Evolutionary conservation across 495 filamentous ascomycete genomes (phyloP).

Genomic region (Annulohypoxylon maeteangense): DNA sequence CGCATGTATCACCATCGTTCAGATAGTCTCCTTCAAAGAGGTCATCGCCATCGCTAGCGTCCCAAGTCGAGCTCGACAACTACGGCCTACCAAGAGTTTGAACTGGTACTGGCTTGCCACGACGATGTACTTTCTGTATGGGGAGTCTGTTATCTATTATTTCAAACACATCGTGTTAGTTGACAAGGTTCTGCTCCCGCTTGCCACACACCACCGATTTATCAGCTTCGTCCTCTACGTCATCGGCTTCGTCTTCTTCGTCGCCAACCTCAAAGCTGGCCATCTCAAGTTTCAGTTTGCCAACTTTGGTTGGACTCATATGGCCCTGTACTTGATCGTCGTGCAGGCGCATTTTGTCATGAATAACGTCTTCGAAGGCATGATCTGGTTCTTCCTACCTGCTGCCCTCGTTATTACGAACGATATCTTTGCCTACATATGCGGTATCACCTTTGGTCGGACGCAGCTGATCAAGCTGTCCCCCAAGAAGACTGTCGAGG

Average conservation of each 20-base stretch:
- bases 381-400: conserved; percentile 99
- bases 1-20: conserved; percentile 87
- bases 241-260: conserved; percentile 99
- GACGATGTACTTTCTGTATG: conserved; percentile 99
- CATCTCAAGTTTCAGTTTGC: conserved; percentile 99
- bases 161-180: conserved; percentile 98
- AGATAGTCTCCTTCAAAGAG: conserved; percentile 98
- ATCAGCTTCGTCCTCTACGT: conserved; percentile 98
- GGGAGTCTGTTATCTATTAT: conserved; percentile 99
- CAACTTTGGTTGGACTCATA: conserved; percentile 99
- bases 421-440: conserved; percentile 98
- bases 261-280: conserved; percentile 92
- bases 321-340: conserved; percentile 97
- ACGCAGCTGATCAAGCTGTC: conserved; percentile 98
- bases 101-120: conserved; percentile 99
- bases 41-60: conserved; percentile 98
- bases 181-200: conserved; percentile 89
- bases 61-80: conserved; percentile 86
- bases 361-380: conserved; percentile 99
- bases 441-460: conserved; percentile 94
- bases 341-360: conserved; percentile 99
- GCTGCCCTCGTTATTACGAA: conserved; percentile 96
- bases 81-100: conserved; percentile 92
- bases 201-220: conserved; percentile 98
- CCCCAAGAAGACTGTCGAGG: conserved; percentile 99